phyloP scores from a whole-genome alignment of 202 grass and related monocot genomes.

The Zoysia matrella region DNA sequence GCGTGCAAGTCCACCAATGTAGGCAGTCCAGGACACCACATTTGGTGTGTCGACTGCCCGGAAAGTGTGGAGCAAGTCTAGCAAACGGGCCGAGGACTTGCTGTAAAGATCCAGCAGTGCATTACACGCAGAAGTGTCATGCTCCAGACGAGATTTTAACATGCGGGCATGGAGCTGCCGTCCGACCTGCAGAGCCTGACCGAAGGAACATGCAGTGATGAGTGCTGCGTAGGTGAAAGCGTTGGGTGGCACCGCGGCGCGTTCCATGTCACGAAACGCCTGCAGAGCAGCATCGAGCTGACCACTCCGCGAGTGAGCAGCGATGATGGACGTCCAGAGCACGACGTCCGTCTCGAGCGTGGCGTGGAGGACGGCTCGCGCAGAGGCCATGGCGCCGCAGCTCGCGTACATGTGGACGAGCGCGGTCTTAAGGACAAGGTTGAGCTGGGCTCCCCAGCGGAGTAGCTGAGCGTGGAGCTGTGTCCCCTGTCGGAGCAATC shows the following conservation, averaged over 20 bases:
- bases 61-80: conserved; percentile 54
- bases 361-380: conserved; percentile 51
- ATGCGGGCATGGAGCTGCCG: conserved; percentile 64
- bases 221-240: conserved; percentile 69
- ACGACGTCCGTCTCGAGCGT: conserved; percentile 65
- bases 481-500: conserved; percentile 33
- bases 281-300: conserved; percentile 45
- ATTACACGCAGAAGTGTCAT: conserved; percentile 63
- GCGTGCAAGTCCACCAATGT: conserved; percentile 54
- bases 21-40: conserved; percentile 75
- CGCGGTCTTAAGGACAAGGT: conserved; percentile 73
- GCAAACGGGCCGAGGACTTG: conserved; percentile 53
- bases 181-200: conserved; percentile 37
- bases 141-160: conserved; percentile 58
- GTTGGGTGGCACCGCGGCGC: conserved; percentile 46
- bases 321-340: conserved; percentile 74
- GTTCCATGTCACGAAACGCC: conserved; percentile 63
- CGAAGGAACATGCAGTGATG: conserved; percentile 52
- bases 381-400: conserved; percentile 51
- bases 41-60: conserved; percentile 49
- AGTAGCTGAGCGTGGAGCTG: conserved; percentile 77
- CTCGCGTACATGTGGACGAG: conserved; percentile 77
- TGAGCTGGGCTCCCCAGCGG: conserved; percentile 55
- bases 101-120: conserved; percentile 68
- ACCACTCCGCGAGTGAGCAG: conserved; percentile 50